phyloP scores from a whole-genome alignment of 2,329 filamentous ascomycete species.

The Leptographium galeiforme region DNA sequence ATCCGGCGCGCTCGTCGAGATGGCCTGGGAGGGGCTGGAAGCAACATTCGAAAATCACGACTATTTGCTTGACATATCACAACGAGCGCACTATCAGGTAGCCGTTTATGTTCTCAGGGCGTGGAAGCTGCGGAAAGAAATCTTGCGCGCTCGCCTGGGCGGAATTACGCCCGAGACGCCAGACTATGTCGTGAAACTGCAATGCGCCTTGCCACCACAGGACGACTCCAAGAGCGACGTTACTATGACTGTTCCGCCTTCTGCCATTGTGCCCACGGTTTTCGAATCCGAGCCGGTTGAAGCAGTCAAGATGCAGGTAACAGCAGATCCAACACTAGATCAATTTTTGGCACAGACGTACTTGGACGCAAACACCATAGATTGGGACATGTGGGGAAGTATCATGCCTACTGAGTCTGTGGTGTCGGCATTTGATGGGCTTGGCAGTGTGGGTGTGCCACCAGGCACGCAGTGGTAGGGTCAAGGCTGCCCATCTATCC shows the following conservation, averaged over 20 bases:
- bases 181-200: slow-evolving; percentile 30
- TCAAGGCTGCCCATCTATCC: neutral
- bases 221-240: slow-evolving; percentile 15
- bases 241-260: neutral
- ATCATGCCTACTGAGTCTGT: slow-evolving; percentile 5
- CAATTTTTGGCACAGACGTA: slow-evolving; percentile 28
- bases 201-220: slow-evolving; percentile 23
- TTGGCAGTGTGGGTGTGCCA: neutral
- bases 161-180: slow-evolving; percentile 29
- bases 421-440: slow-evolving; percentile 11
- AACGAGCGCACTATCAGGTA: slow-evolving; percentile 29
- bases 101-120: slow-evolving; percentile 36
- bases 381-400: slow-evolving; percentile 32
- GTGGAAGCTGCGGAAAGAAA: slow-evolving; percentile 36
- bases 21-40: slow-evolving; percentile 36
- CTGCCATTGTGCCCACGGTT: neutral
- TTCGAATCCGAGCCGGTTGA: neutral
- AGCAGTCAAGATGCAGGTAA: neutral
- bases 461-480: neutral
- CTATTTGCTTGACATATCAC: slow-evolving; percentile 35
- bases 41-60: slow-evolving; percentile 33
- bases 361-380: slow-evolving; percentile 27
- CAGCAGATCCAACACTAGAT: slow-evolving; percentile 21
- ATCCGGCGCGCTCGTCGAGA: slow-evolving; percentile 35
- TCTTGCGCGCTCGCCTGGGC: slow-evolving; percentile 18